These are phyloP conservation scores for Fusarium sp. DNA, from an alignment of 2,329 filamentous ascomycete species.

Conservation along the genomic window DNA sequence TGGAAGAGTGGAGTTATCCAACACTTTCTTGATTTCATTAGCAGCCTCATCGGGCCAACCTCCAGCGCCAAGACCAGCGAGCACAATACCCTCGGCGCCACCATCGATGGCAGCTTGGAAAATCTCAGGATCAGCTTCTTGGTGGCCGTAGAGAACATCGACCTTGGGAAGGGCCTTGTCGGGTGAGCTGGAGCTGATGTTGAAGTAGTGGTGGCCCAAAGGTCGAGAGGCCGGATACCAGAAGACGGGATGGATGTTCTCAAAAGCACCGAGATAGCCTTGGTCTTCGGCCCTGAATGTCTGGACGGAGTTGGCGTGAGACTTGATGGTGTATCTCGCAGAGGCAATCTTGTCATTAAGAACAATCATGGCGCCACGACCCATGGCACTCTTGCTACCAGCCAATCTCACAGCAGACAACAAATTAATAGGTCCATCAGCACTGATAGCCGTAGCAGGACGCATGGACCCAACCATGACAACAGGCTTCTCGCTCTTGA, in stretches of 20 bases:
- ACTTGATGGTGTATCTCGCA: constrained; percentile 70
- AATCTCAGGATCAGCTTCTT: constrained; percentile 61
- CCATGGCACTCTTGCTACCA: constrained; percentile 55
- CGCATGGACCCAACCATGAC: constrained; percentile 72
- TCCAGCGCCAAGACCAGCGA: constrained; percentile 66
- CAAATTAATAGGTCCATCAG: constrained; percentile 72
- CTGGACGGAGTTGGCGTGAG: constrained; percentile 70
- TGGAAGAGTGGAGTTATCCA: constrained; percentile 57
- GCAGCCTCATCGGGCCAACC: constrained; percentile 56
- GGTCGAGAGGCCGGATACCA: constrained; percentile 65
- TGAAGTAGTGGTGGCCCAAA: constrained; percentile 58
- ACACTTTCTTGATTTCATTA: constrained; percentile 55
- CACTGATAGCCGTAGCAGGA: constrained; percentile 69
- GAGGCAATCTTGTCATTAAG: constrained; percentile 70
- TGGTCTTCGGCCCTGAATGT: constrained; percentile 69
- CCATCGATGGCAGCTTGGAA: constrained; percentile 59
- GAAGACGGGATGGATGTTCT: constrained; percentile 68
- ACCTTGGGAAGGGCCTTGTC: constrained; percentile 61
- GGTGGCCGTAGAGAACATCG: constrained; percentile 66
- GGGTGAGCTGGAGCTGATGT: constrained; percentile 46
- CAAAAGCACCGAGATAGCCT: constrained; percentile 68
- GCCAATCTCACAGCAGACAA: constrained; percentile 69
- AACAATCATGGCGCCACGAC: constrained; percentile 68
- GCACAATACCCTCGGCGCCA: constrained; percentile 66
- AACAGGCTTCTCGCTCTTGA: constrained; percentile 68